Base-by-base conservation (phyloP, 257 asterid species). In the Jacaranda mimosifolia region DNA sequence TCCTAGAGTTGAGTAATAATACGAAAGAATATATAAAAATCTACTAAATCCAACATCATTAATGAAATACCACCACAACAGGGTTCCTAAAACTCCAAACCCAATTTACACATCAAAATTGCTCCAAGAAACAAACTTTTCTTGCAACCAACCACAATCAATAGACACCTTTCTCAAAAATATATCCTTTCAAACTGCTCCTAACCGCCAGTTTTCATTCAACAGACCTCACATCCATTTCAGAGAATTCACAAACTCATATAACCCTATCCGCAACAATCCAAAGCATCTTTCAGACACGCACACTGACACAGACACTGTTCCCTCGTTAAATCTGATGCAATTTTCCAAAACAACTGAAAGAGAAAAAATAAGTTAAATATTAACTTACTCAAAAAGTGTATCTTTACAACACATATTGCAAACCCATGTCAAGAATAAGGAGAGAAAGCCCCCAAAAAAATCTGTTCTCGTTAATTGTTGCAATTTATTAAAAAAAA, bases 351-450 rank as follows among this genome's bases (percentile, higher is more conserved):
- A 11, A 73, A 40, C 70, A 59, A 5, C 7, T 45, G 21, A 59
- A 68, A 48, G 19, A 51, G 5, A 49, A 64, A 59, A 49, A 45
- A 26, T 19, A 52, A 73, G 5, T 17, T 11, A 63, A 73, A 35
- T 3, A 55, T 43, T 12, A 69, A 74, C 49, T 52, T 8, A 68
- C 38, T 60, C 18, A 45, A 40, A 36, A 36, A 57, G 59, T 9
- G 6, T 12, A 70, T 58, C 77, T 70, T 77, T 51, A 64, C 63
- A 46, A 5, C 53, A 70, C 21, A 62, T 63, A 65, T n/a, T 7
- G 58, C 70, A 74, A 65, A 74, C 64, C 71, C 72, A 71, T 66
- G 17, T 60, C 45, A 60, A 21, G 21, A 63, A 67, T 40, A 49
- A 51, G 52, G 51, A n/a, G 11, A 35, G 7, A 62, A 51, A 77